A percentile compares a stretch with the other conserved stretches of the same genome.
These are phyloP conservation scores for Acephala macrosclerotiorum DNA, from an alignment of 2,329 filamentous ascomycete species.

Conservation along the genomic window DNA sequence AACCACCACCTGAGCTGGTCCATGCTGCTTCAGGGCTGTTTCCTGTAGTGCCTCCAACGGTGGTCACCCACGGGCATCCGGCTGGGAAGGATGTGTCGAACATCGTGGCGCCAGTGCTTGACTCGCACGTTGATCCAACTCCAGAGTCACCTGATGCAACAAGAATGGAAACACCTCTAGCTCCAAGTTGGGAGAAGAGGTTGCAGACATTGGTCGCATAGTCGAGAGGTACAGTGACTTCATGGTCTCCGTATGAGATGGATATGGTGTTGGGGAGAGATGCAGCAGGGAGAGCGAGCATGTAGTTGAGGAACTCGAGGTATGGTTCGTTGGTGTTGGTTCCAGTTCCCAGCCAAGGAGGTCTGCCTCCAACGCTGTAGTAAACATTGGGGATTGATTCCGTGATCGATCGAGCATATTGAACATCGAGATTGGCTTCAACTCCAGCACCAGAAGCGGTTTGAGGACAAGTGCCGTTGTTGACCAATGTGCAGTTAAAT, in stretches of 20 bases:
- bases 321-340: constrained; percentile 73
- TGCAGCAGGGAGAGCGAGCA: constrained; percentile 57
- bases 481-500: constrained; percentile 42
- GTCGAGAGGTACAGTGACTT: constrained; percentile 57
- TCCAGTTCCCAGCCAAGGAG: constrained; percentile 54
- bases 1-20: constrained; percentile 49
- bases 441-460: constrained; percentile 24
- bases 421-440: constrained; percentile 68
- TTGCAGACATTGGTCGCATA: constrained; percentile 61
- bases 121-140: constrained; percentile 45
- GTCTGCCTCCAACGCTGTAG: constrained; percentile 64
- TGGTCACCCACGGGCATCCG: constrained; percentile 59
- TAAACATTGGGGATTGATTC: constrained; percentile 61
- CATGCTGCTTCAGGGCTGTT: constrained; percentile 37
- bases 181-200: constrained; percentile 60
- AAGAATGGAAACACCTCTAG: constrained; percentile 56
- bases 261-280: constrained; percentile 66
- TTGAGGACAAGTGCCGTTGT: constrained; percentile 43
- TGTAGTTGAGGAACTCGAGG: constrained; percentile 65
- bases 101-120: constrained; percentile 46
- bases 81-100: constrained; percentile 58
- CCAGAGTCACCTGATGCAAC: constrained; percentile 58
- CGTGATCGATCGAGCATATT: constrained; percentile 62
- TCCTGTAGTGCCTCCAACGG: constrained; percentile 50
- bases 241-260: constrained; percentile 63